Evolutionary conservation across 331 rosid species (phyloP), one percentile per base, ranked within the genome.

Genomic region (Cydonia oblonga): DNA sequence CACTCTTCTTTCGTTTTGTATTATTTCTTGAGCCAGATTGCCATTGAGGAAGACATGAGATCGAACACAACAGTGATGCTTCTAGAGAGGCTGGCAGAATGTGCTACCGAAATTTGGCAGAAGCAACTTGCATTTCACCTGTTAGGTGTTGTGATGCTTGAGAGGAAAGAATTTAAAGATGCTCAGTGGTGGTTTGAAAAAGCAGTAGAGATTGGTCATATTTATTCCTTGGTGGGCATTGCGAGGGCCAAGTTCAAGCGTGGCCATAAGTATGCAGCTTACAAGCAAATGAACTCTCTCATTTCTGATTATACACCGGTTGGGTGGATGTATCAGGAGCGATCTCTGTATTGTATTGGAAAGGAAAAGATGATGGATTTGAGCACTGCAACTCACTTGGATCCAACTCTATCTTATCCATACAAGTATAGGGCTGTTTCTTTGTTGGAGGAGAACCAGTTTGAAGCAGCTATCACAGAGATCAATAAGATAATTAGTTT

Each of bases 321-420:
- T 79, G 97, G 96, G 0, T 92, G 97, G 97, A 92, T 92, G 95
- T 88, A 88, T 82, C 95, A 90, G 79, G 97, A 92, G 73, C 85
- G 96, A 60, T 81, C 97, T 80, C 19, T 92, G 79, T 92, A 92
- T 78, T 85, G 88, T 74, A 44, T 51, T 18, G 97, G 95, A 75
- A 90, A 84, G 85, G 97, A 92, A 83, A 92, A 84, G 88, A 74
- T 79, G 83, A 78, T 70, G 76, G 97, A 92, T 84, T 85, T 92
- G 84, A 58, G 64, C n/a, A 77, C 88, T 9, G 92, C 97, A 73
- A 88, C 90, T n/a, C 90, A 90, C 73, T 78, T 92, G 69, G 96
- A 92, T 83, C 96, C 96, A 54, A 88, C 95, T 40, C 89, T 92
- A 71, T 42, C 83, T 4, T 92, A 79, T 75, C 97, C 97, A 19